phyloP scores from a whole-genome alignment of 192 early-diverging fungal genomes.

The Coemansia sp. region DNA sequence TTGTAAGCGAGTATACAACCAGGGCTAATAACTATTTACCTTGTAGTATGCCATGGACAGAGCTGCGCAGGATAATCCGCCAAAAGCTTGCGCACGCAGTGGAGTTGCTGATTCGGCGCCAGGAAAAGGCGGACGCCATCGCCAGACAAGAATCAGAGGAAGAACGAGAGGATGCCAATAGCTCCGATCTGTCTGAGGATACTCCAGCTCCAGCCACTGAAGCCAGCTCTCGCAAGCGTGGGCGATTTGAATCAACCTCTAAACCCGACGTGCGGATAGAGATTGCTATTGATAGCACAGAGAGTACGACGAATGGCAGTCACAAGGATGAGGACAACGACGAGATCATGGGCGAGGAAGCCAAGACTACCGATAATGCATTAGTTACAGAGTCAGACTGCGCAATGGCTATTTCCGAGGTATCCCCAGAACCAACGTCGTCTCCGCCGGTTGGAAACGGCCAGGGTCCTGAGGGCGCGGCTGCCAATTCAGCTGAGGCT shows the following conservation, averaged over 20 bases:
- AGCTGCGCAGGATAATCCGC: slow-evolving; percentile 39
- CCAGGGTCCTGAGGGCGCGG: not conserved
- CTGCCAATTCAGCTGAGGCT: not conserved
- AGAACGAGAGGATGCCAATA: slow-evolving; percentile 2
- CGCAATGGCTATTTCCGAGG: slow-evolving; percentile 2
- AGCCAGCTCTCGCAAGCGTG: not conserved
- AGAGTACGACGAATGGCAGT: not conserved
- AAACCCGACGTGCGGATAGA: not conserved
- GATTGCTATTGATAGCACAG: not conserved
- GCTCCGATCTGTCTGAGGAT: slow-evolving; percentile 11
- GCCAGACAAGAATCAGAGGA: slow-evolving; percentile 2
- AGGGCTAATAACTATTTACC: not conserved
- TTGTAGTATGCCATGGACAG: slow-evolving; percentile 41
- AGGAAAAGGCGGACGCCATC: slow-evolving; percentile 12
- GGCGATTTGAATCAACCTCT: not conserved
- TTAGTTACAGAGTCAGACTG: not conserved
- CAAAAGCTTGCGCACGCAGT: slow-evolving; percentile 41
- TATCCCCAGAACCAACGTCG: not conserved
- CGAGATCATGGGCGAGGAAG: not conserved
- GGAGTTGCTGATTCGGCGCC: slow-evolving; percentile 17
- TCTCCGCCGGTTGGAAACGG: not conserved
- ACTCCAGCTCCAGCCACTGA: not conserved
- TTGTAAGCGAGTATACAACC: not conserved
- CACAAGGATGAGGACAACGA: slow-evolving; percentile 10
- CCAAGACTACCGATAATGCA: not conserved